A percentile compares a stretch with the other conserved stretches of the same genome.
These are phyloP conservation scores for Luffa aegyptiaca DNA, from an alignment of 306 rosid genomes.

Conservation along the genomic window DNA sequence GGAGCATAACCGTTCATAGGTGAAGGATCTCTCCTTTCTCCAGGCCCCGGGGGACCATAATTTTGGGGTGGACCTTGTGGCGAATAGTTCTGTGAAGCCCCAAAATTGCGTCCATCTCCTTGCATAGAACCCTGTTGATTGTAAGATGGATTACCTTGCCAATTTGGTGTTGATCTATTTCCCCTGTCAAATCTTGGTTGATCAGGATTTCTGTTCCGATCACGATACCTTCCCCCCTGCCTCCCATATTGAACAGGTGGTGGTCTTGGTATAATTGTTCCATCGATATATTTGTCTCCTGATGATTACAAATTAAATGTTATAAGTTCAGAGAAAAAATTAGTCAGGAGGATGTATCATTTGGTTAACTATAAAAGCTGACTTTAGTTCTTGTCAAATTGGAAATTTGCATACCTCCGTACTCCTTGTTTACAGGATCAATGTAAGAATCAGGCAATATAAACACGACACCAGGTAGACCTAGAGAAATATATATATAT, in stretches of 20 bases:
- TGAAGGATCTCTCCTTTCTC: slow-evolving; percentile 31
- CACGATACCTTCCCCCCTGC: slow-evolving; percentile 32
- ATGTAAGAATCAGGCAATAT: slow-evolving; percentile 81
- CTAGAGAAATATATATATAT: slow-evolving; percentile 24
- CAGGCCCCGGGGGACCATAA: slow-evolving; percentile 38
- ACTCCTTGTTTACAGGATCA: slow-evolving; percentile 69
- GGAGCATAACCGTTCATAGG: slow-evolving; percentile 21
- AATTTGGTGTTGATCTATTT: slow-evolving; percentile 24
- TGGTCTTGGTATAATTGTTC: slow-evolving; percentile 74
- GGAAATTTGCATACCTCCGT: slow-evolving; percentile 46
- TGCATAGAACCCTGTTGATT: slow-evolving; percentile 29
- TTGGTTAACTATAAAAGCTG: not conserved
- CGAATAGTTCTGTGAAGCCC: slow-evolving; percentile 33
- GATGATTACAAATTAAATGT: slow-evolving; percentile 11
- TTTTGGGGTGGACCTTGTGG: slow-evolving; percentile 24
- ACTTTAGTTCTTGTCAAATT: not conserved
- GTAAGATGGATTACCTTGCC: slow-evolving; percentile 33
- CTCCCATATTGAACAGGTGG: slow-evolving; percentile 72
- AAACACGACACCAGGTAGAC: slow-evolving; percentile 59
- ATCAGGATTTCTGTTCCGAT: slow-evolving; percentile 30
- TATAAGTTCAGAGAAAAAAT: not conserved
- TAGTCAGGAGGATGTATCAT: not conserved
- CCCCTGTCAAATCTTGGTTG: slow-evolving; percentile 27
- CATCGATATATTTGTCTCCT: slow-evolving; percentile 85
- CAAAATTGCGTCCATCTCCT: slow-evolving; percentile 43